Conservation (phyloP, 331 rosid species). For the Pyrus hybrid region DNA sequence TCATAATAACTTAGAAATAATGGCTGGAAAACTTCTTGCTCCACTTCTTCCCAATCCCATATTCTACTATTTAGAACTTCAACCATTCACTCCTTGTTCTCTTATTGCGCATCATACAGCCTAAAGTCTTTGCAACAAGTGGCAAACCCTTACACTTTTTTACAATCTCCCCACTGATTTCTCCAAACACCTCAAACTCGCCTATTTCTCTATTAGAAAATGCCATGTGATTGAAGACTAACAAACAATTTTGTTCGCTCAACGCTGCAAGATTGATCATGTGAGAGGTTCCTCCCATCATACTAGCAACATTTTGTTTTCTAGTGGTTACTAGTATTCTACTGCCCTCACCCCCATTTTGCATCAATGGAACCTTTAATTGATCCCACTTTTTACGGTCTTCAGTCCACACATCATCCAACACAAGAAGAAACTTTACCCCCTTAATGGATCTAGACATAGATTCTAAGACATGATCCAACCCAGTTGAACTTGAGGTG, state of each 20-base stretch:
- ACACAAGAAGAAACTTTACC: not conserved
- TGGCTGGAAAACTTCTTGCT: too few species aligned
- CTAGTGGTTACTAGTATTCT: constrained; percentile 8
- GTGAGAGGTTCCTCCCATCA: not conserved
- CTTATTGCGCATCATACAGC: not conserved
- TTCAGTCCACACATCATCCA: constrained; percentile 12
- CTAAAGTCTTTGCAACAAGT: constrained; percentile 12
- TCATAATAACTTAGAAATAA: constrained; percentile 9
- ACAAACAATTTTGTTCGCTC: not conserved
- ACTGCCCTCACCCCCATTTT: not conserved
- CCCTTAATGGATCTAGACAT: not conserved
- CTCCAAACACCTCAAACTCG: not conserved
- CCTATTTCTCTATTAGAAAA: not conserved
- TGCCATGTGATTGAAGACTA: not conserved
- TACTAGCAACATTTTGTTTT: not conserved
- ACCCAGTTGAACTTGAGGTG: not conserved
- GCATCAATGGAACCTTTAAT: not conserved
- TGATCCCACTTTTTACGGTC: not conserved
- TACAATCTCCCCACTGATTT: not conserved
- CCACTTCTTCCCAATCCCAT: not conserved
- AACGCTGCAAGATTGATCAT: not conserved
- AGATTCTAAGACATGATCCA: not conserved
- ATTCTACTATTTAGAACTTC: not conserved
- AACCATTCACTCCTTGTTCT: not conserved
- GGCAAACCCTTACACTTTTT: constrained; percentile 1